Base-by-base conservation (phyloP, 768 basidiomycete genomes). In the Mycena galericulata region DNA sequence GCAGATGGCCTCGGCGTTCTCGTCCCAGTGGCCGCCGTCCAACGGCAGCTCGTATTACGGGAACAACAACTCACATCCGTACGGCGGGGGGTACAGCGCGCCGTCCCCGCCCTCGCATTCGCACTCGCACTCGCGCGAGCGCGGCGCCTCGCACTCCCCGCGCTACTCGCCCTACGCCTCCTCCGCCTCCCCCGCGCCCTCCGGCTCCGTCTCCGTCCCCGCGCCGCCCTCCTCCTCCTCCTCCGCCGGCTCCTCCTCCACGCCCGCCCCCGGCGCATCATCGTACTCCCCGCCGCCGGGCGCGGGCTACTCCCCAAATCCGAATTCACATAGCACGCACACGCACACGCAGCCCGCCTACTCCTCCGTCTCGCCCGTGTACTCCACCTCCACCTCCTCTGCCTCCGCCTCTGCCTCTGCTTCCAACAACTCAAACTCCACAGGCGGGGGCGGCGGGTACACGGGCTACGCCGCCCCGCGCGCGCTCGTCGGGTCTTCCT, bases 121-220 rank as follows among this genome's bases (percentile, higher is more conserved):
- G 20, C 29, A 27, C 26, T 36, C 51, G n/a, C 26, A 30, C 45
- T 50, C 30, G 34, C 34, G 34, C 34, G 34, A 36, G 34, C 34
- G 34, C 47, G n/a, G 40, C 27, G 27, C 55, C 38, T 56, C 55
- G 22, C 6, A 38, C 49, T 27, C 55, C n/a, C n/a, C 51, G 40
- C 62, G 62, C 29, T 63, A 63, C 51, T 62, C 62, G n/a, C 62
- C 62, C 2, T 62, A 62, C 62, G 41, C 56, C 38, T 43, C 67
- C 22, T 17, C 67, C 56, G 29, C 49, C 41, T 58, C 40, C 29
- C 10, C 53, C 49, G 20, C 51, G 14, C 26, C 43, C 46, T 45
- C 43, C 27, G 17, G 11, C 40, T 36, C 38, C 12, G 14, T 45
- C 38, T 32, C 56, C 34, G 34, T 57, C 29, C 45, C 22, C 43